Conservation (phyloP, 106 monocot genomes). For the Acorus calamus region DNA sequence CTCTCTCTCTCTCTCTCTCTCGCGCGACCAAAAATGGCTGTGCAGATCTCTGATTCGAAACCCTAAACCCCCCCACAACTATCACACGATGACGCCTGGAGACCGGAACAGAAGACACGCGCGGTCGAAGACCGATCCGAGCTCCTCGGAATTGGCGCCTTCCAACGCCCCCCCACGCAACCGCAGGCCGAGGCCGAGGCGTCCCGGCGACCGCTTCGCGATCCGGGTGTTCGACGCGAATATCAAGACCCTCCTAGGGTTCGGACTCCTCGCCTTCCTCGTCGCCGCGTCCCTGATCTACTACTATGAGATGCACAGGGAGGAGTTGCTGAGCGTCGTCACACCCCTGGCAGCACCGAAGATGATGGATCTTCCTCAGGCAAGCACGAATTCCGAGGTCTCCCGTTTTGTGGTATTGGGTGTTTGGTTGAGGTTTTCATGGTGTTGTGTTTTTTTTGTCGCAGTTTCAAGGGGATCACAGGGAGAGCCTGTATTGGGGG, state of each 20-base stretch:
- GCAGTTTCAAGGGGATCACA: constrained; percentile 93
- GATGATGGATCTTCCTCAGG: constrained; percentile 96
- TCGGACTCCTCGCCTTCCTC: constrained; percentile 18
- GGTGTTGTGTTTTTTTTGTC: constrained; percentile 1
- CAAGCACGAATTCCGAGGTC: constrained; percentile 1
- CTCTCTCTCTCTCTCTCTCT: too few species aligned
- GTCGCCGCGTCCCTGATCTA: constrained; percentile 14
- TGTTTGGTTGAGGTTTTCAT: background rate
- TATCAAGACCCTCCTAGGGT: constrained; percentile 20
- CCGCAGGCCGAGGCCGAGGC: too few species aligned
- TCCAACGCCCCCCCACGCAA: too few species aligned
- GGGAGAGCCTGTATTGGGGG: constrained; percentile 95
- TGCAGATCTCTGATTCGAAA: too few species aligned
- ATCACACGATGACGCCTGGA: too few species aligned
- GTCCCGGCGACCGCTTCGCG: constrained; percentile 28
- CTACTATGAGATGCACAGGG: constrained; percentile 1
- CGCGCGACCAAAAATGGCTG: too few species aligned
- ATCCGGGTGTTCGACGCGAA: constrained; percentile 31
- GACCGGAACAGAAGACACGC: too few species aligned
- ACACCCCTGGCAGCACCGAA: constrained; percentile 62
- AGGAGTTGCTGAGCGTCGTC: constrained; percentile 37
- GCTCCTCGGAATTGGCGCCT: too few species aligned
- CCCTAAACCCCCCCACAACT: too few species aligned
- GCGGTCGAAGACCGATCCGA: too few species aligned
- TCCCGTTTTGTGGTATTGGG: background rate